A percentile compares a stretch with the other conserved stretches of the same genome.
phyloP scores from a whole-genome alignment of 75 land plant species.

The Pseudotsuga menziesii region DNA sequence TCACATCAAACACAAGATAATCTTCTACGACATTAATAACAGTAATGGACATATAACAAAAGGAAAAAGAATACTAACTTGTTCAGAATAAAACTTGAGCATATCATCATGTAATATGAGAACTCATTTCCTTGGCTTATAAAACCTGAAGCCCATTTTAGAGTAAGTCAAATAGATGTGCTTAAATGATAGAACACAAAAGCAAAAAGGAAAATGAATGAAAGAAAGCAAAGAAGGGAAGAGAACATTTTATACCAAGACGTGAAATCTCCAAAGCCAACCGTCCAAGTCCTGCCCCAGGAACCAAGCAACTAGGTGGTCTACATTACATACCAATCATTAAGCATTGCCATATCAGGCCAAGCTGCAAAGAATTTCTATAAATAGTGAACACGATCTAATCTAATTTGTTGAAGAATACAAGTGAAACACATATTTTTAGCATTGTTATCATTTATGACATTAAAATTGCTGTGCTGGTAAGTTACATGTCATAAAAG shows the following conservation, averaged over 20 bases:
- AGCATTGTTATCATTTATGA: background rate
- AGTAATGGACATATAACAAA: background rate
- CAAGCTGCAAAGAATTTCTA: background rate
- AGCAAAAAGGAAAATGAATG: background rate
- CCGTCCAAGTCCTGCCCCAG: constrained; percentile 99
- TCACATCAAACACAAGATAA: background rate
- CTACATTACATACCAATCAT: constrained; percentile 27
- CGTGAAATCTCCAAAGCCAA: constrained; percentile 91
- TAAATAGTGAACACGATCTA: background rate
- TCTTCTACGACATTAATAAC: background rate
- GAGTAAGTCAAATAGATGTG: background rate
- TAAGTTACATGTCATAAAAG: background rate
- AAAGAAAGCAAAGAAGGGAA: background rate
- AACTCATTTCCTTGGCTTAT: constrained; percentile 95
- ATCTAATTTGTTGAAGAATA: background rate
- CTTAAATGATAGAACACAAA: background rate
- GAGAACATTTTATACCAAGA: constrained; percentile 53
- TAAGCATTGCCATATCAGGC: constrained; percentile 1
- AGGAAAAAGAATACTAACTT: constrained; percentile 46
- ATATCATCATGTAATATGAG: constrained; percentile 98
- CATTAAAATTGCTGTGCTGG: background rate
- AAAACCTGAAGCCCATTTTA: constrained; percentile 58
- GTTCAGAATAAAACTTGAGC: constrained; percentile 94
- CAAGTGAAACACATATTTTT: no score
- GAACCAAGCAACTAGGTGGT: constrained; percentile 88